These are phyloP conservation scores for Diaporthe citri DNA, from an alignment of 2,329 filamentous ascomycete species.

Conservation along the genomic window DNA sequence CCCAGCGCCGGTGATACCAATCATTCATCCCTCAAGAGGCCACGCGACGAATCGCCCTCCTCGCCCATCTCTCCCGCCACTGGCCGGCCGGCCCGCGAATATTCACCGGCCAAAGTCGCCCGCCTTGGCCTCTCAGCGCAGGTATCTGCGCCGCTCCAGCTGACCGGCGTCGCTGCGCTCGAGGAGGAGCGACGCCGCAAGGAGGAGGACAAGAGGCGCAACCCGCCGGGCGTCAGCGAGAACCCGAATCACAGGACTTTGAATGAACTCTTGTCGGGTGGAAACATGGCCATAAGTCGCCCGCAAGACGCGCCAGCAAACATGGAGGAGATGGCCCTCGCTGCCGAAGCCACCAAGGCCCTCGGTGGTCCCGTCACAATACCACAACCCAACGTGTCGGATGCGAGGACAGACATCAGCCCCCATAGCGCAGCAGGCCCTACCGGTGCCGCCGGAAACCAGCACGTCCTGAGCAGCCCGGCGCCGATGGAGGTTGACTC, in stretches of 20 bases:
- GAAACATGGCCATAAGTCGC: conserved; percentile 66
- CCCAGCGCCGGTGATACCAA: conserved; percentile 54
- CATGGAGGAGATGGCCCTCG: conserved; percentile 41
- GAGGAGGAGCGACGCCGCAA: conserved; percentile 65
- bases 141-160: conserved; percentile 57
- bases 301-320: conserved; percentile 62
- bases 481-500: conserved; percentile 67
- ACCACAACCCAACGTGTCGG: conserved; percentile 49
- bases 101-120: conserved; percentile 67
- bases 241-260: conserved; percentile 67
- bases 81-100: conserved; percentile 51
- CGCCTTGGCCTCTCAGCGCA: conserved; percentile 57
- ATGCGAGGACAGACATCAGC: conserved; percentile 56
- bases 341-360: conserved; percentile 48
- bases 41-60: conserved; percentile 59
- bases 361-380: conserved; percentile 48
- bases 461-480: conserved; percentile 62
- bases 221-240: conserved; percentile 61
- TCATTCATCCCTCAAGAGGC: conserved; percentile 59
- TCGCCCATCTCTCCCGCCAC: conserved; percentile 45
- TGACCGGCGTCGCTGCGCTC: conserved; percentile 67
- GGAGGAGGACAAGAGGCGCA: conserved; percentile 58
- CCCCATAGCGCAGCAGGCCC: conserved; percentile 58
- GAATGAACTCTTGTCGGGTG: conserved; percentile 66
- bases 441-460: conserved; percentile 41